Conservation (phyloP, 768 basidiomycete species). For the Trametes villosa region DNA sequence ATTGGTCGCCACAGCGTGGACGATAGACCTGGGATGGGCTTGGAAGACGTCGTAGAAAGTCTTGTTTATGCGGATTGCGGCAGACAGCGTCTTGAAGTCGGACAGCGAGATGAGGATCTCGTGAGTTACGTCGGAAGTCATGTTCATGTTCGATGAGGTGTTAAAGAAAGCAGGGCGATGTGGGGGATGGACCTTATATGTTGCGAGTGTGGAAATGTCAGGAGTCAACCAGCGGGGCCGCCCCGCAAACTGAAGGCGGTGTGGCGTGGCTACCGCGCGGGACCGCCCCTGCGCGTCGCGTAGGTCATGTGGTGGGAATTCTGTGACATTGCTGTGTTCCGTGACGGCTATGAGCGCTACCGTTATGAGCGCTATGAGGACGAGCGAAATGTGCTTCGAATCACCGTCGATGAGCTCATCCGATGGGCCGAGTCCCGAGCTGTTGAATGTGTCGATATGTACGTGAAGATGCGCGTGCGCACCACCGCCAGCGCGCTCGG, state of each 20-base stretch:
- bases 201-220: too few species aligned
- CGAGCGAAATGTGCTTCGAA: neutral
- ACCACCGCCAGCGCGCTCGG: neutral
- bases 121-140: conserved; percentile 28
- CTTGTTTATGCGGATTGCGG: conserved; percentile 27
- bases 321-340: too few species aligned
- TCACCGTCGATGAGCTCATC: neutral
- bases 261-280: too few species aligned
- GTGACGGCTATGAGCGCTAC: neutral
- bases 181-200: neutral
- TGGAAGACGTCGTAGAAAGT: conserved; percentile 27
- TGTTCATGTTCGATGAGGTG: neutral
- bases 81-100: conserved; percentile 29
- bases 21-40: conserved; percentile 27
- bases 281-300: conserved; percentile 3
- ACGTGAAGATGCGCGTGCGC: neutral
- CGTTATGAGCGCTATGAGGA: neutral
- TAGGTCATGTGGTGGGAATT: conserved; percentile 12
- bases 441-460: neutral
- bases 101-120: conserved; percentile 26
- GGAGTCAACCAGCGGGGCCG: neutral
- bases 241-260: neutral
- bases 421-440: too few species aligned
- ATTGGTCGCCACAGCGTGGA: conserved; percentile 29
- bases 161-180: neutral